Percentiles rank a stretch among this genome's conserved stretches.
These are phyloP conservation scores for Tolypocladium tundrense DNA, from an alignment of 2,329 filamentous ascomycete species.

Conservation along the genomic window DNA sequence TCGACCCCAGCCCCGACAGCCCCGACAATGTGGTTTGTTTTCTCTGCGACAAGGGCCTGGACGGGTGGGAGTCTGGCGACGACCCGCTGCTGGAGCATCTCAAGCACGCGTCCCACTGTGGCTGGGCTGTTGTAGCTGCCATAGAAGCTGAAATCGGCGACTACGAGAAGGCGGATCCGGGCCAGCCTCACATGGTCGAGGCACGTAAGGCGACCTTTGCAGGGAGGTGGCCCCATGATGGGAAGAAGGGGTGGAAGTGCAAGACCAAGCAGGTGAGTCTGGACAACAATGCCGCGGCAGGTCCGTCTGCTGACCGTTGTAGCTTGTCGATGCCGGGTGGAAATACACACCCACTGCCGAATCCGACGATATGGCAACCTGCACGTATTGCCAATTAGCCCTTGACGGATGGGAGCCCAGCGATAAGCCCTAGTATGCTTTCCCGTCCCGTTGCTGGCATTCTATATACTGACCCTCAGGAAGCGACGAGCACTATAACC, in stretches of 20 bases:
- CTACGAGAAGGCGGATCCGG: conserved; percentile 63
- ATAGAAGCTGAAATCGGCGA: conserved; percentile 53
- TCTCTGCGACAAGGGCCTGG: conserved; percentile 70
- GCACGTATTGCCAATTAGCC: conserved; percentile 79
- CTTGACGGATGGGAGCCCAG: conserved; percentile 91
- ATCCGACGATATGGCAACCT: conserved; percentile 82
- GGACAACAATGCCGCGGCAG: background rate
- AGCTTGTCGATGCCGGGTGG: conserved; percentile 91
- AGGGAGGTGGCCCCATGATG: conserved; percentile 81
- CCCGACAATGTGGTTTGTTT: conserved; percentile 89
- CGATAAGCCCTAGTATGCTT: conserved; percentile 72
- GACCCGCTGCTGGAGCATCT: conserved; percentile 77
- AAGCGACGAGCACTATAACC: conserved; percentile 76
- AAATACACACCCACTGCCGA: conserved; percentile 79
- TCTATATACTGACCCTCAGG: conserved; percentile 11
- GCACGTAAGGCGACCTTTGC: conserved; percentile 77
- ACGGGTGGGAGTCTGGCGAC: conserved; percentile 87
- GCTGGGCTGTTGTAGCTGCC: conserved; percentile 68
- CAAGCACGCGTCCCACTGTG: conserved; percentile 71
- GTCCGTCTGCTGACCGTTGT: conserved; percentile 4
- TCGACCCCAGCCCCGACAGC: conserved; percentile 61
- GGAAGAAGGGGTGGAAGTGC: conserved; percentile 79
- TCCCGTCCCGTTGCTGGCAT: background rate
- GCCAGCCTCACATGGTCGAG: conserved; percentile 57
- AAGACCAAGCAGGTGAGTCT: conserved; percentile 69